Evolutionary conservation across 441 rosid genomes (phyloP), one percentile per base, ranked within the genome.

Genomic region (Capsella rubella): DNA sequence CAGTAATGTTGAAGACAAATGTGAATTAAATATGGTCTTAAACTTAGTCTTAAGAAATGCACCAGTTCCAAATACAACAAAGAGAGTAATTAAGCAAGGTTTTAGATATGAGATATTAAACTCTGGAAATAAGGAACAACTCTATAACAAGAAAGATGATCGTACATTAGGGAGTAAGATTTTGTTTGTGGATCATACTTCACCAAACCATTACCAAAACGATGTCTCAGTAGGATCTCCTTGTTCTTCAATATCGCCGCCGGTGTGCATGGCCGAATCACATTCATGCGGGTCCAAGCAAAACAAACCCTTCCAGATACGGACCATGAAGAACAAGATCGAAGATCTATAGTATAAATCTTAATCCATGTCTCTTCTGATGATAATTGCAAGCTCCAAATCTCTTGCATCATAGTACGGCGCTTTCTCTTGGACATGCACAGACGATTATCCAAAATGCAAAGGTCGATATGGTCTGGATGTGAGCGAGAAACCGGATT

Each of bases 191-290:
- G 66, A 56, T 65, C 56, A 25, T 51, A 51, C 31, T 51, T 51
- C 3, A 18, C 7, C 14, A 51, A 8, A 21, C 56, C 8, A 11
- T 56, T 0, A 42, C 51, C 51, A 64, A 2, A 8, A 45, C 64
- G 1, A 73, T 55, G 40, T 45, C 39, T 53, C 32, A 73, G 55
- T 25, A 73, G 1, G 3, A 73, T 73, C 50, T 64, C 50, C 25
- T 64, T 73, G 42, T 55, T 16, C 42, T 72, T 64, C 63, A 46
- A 72, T 32, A 72, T 11, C 0, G 56, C 64, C 35, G 63, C 55
- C 3, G 56, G 69, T 62, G 60, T 58, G 28, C 12, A 46, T 46
- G 66, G 55, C 45, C 47, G n/a, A 47, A 15, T 15, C 52, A 47
- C 21, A 47, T 47, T 11, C 11, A 18, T 13, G 0, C n/a, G 1